Base-by-base conservation (phyloP, 2,329 filamentous ascomycete genomes). In the Corniculantispora saksenae region DNA sequence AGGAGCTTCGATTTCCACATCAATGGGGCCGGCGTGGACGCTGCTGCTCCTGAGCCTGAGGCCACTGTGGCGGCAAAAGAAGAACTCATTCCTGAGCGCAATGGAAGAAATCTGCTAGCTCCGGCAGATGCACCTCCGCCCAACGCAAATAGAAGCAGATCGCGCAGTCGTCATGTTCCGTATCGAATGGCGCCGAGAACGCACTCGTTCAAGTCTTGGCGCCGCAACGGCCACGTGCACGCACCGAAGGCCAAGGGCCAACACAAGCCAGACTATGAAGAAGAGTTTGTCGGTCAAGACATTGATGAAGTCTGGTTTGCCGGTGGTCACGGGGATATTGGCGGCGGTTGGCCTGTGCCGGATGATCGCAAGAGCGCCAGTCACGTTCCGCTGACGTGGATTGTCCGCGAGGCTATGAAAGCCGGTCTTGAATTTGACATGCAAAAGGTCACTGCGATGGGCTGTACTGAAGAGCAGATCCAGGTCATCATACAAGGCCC, bases 251-350 rank as follows among this genome's bases (percentile, higher is more conserved):
- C 64, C 50, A 2, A 68, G 61, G 19, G 70, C 70, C 38, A 65
- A 63, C 12, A 56, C 13, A 57, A 50, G 10, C 61, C 61, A 9
- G 61, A 63, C 17, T 63, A 50, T 23, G 61, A 63, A 45, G 43
- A 56, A 10, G 80, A 83, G 25, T 81, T 82, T 2, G 77, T 75
- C 0, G 81, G 83, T 1, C 91, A 94, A 71, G 90, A 94, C 69
- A 90, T 94, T 56, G 85, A 91, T 66, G 92, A 95, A 71, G 85
- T 94, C 1, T 92, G 90, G 89, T 95, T 95, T 71, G 83, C 91
- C 0, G 92, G 92, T 10, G 88, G 89, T 13, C 92, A 96, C 68
- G 91, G 87, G 1, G 91, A 94, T 67, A 87, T 94, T 35, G 91
- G 91, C 1, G 91, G 91, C 12, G 91, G 91, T 0, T 93, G 91